A percentile compares a stretch with the other conserved stretches of the same genome.
These are phyloP conservation scores for Linum trigynum DNA, from an alignment of 345 rosid species.

Conservation along the genomic window DNA sequence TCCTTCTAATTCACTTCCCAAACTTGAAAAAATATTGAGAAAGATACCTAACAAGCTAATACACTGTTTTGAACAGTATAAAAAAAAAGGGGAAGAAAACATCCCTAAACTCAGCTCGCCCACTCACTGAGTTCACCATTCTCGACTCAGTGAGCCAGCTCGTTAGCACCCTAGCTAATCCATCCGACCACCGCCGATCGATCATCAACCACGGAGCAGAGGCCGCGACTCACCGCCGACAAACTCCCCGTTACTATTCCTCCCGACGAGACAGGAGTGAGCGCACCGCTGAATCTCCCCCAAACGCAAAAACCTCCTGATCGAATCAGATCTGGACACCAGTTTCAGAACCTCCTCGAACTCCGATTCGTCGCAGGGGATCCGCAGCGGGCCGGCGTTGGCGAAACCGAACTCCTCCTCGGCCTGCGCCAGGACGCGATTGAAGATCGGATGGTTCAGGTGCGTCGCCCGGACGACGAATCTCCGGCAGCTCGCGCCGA, in stretches of 20 bases:
- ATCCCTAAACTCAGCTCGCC: conserved; percentile 3
- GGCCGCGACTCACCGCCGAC: conserved; percentile 45
- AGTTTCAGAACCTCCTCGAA: conserved; percentile 59
- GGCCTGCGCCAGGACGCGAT: conserved; percentile 47
- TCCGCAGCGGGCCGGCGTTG: conserved; percentile 51
- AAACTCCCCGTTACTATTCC: conserved; percentile 18
- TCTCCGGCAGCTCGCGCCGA: conserved; percentile 45
- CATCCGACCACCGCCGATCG: conserved; percentile 24
- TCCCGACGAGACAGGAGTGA: conserved; percentile 29
- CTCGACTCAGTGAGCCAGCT: conserved; percentile 4
- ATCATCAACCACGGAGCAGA: conserved; percentile 38
- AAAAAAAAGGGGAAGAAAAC: not conserved
- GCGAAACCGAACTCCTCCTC: conserved; percentile 88
- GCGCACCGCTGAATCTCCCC: conserved; percentile 47
- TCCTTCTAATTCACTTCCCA: too few species aligned
- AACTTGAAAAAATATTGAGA: too few species aligned
- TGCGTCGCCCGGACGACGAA: conserved; percentile 62
- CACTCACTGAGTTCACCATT: conserved; percentile 20
- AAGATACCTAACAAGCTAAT: too few species aligned
- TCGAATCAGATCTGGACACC: conserved; percentile 32
- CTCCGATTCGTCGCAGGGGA: conserved; percentile 78
- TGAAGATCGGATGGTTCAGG: conserved; percentile 81
- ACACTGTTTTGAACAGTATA: too few species aligned
- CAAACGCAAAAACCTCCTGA: conserved; percentile 14
- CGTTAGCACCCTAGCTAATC: not conserved